phyloP scores from a whole-genome alignment of 2,329 filamentous ascomycete genomes.

The Trichoderma lentiforme region DNA sequence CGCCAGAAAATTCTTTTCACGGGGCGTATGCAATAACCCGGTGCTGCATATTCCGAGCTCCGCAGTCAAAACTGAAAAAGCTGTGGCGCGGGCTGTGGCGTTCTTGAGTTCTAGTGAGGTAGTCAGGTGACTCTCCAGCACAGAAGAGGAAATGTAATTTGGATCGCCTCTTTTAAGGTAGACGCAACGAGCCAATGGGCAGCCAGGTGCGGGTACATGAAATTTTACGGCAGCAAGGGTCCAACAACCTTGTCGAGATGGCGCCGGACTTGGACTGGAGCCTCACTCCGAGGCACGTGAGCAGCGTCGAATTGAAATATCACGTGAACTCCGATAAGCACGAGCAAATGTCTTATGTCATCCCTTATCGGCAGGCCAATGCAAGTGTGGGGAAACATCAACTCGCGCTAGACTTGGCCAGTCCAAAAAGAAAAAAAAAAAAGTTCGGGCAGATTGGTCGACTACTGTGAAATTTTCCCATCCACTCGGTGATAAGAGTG shows the following conservation, averaged over 20 bases:
- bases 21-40: not conserved
- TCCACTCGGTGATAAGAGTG: constrained; percentile 17
- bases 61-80: not conserved
- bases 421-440: constrained; percentile 35
- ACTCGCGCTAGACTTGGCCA: constrained; percentile 16
- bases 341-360: constrained; percentile 23
- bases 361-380: constrained; percentile 7
- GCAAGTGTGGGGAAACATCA: constrained; percentile 18
- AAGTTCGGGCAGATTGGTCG: constrained; percentile 30
- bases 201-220: not conserved
- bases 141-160: not conserved
- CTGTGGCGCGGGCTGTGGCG: not conserved
- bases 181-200: not conserved
- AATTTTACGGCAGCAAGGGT: not conserved
- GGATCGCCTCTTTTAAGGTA: not conserved
- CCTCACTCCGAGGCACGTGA: constrained; percentile 5
- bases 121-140: not conserved
- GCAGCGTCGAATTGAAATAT: constrained; percentile 23
- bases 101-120: not conserved
- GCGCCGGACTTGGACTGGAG: not conserved
- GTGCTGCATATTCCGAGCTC: not conserved
- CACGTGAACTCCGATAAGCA: constrained; percentile 20
- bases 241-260: not conserved
- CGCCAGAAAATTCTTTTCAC: constrained; percentile 4
- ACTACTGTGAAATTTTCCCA: constrained; percentile 36